Conservation (phyloP, 805 yeast species). For the Isabelozyma gotoi region DNA sequence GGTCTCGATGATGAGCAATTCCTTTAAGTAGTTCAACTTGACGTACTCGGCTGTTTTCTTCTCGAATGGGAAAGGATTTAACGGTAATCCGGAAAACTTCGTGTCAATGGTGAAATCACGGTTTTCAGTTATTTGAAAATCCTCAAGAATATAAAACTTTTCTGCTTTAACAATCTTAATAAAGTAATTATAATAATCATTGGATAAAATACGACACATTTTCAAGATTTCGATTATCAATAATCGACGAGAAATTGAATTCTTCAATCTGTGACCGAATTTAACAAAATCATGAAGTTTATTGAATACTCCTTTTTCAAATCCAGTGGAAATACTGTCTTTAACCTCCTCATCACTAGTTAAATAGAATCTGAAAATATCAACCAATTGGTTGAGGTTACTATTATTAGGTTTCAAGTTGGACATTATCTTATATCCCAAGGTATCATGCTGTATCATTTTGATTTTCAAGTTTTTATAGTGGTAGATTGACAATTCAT, state of each 20-base stretch:
- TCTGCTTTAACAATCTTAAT: constrained; percentile 12
- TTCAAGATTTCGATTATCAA: constrained; percentile 32
- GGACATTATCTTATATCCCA: constrained; percentile 43
- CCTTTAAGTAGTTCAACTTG: constrained; percentile 35
- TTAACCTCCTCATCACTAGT: constrained; percentile 53
- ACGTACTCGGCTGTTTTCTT: constrained; percentile 26
- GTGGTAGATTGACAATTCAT: constrained; percentile 46
- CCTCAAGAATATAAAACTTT: constrained; percentile 8
- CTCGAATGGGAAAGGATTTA: constrained; percentile 1
- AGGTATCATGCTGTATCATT: constrained; percentile 73
- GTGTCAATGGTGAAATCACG: constrained; percentile 59
- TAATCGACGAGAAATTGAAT: constrained; percentile 49
- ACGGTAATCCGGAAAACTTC: constrained; percentile 29
- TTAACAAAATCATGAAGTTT: constrained; percentile 68
- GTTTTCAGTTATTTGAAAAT: constrained; percentile 44
- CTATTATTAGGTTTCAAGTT: constrained; percentile 44
- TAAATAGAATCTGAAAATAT: constrained; percentile 50
- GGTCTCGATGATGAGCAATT: constrained; percentile 37
- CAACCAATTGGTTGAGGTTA: constrained; percentile 31
- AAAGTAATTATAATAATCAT: constrained; percentile 31
- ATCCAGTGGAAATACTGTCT: constrained; percentile 49
- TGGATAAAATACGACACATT: constrained; percentile 29
- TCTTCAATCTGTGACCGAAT: constrained; percentile 50
- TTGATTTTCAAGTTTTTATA: constrained; percentile 62
- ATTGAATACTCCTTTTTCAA: constrained; percentile 59